Conservation (phyloP, 2,329 filamentous ascomycete genomes). For the Aspergillus latus region DNA sequence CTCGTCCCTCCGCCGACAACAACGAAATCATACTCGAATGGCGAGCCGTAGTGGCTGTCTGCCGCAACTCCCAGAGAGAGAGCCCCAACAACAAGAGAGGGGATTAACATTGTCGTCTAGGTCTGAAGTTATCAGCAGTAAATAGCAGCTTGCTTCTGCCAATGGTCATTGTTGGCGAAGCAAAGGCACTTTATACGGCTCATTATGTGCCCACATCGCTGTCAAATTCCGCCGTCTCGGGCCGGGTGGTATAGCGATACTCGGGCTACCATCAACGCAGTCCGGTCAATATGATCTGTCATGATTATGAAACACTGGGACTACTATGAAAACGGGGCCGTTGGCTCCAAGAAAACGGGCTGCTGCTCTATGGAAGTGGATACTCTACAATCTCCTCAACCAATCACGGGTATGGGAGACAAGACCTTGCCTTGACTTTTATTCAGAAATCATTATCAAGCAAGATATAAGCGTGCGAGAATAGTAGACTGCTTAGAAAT, state of each 20-base stretch:
- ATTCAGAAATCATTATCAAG: neutral
- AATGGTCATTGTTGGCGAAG: neutral
- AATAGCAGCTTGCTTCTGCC: neutral
- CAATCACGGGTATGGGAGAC: neutral
- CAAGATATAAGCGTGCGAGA: neutral
- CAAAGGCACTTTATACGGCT: neutral
- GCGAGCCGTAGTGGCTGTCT: neutral
- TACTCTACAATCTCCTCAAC: neutral
- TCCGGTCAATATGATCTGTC: neutral
- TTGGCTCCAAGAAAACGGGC: neutral
- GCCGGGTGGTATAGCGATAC: too few relatives aligned
- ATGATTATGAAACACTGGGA: neutral
- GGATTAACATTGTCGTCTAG: neutral
- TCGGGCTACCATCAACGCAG: neutral
- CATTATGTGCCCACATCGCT: neutral
- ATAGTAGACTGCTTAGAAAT: neutral
- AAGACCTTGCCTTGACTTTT: neutral
- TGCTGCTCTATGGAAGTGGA: neutral
- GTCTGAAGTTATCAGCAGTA: neutral
- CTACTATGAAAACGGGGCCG: neutral
- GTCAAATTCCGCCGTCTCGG: neutral
- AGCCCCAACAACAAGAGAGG: conserved; percentile 16
- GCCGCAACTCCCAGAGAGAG: conserved; percentile 13
- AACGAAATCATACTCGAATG: conserved; percentile 34
- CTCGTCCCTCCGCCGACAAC: conserved; percentile 39